A percentile compares a stretch with the other conserved stretches of the same genome.
Conservation (phyloP, 2,329 filamentous ascomycete species). For the Fusarium floridanum region DNA sequence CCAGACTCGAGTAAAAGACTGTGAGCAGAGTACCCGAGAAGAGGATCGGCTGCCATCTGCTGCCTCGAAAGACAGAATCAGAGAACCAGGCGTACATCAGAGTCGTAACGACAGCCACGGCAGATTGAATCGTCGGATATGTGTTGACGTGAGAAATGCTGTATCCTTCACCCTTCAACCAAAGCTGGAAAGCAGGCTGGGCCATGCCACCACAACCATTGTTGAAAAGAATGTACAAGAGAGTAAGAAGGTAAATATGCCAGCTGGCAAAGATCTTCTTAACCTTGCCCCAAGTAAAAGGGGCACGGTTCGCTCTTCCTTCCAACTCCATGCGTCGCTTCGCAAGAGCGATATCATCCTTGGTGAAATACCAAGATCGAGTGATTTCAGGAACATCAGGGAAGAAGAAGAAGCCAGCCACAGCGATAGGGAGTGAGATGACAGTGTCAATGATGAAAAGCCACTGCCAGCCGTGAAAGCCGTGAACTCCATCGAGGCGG, state of each 20-base stretch:
- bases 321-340: constrained; percentile 54
- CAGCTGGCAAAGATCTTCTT: constrained; percentile 72
- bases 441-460: constrained; percentile 53
- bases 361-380: constrained; percentile 46
- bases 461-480: constrained; percentile 62
- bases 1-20: constrained; percentile 55
- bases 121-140: constrained; percentile 70
- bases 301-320: constrained; percentile 57
- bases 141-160: constrained; percentile 59
- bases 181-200: constrained; percentile 68
- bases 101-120: constrained; percentile 67
- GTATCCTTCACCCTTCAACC: constrained; percentile 61
- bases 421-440: constrained; percentile 51
- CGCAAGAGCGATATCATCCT: constrained; percentile 45
- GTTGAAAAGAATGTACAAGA: constrained; percentile 75
- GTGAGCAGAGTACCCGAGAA: constrained; percentile 62
- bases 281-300: constrained; percentile 62
- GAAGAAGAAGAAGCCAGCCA: constrained; percentile 50
- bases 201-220: constrained; percentile 63
- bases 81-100: constrained; percentile 75
- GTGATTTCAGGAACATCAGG: constrained; percentile 49
- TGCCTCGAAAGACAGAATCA: constrained; percentile 69
- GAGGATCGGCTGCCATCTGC: constrained; percentile 73
- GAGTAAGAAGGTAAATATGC: constrained; percentile 72
- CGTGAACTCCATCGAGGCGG: constrained; percentile 53